A percentile compares a stretch with the other conserved stretches of the same genome.
phyloP scores from a whole-genome alignment of 257 asterid species.

The Fraxinus cuspidata region DNA sequence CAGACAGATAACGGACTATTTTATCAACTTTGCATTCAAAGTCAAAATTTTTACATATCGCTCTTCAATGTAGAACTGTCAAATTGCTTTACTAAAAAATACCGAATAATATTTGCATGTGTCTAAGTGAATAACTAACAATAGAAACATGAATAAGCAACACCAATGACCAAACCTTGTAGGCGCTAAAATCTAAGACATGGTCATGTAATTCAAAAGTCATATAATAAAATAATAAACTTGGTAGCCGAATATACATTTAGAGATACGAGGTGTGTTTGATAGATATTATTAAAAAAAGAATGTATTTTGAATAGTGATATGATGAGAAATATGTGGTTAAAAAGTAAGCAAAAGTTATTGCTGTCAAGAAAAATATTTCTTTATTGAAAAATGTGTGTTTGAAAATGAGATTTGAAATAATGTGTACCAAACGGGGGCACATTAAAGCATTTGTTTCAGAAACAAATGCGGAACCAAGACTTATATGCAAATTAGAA shows the following conservation, averaged over 20 bases:
- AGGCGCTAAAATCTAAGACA: slow-evolving; percentile 7
- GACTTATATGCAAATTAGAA: neutral
- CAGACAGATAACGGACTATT: no score
- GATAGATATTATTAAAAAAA: no score
- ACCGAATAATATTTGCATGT: neutral
- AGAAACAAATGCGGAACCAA: slow-evolving; percentile 21
- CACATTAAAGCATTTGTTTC: slow-evolving; percentile 4
- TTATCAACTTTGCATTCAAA: neutral
- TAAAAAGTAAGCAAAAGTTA: no score
- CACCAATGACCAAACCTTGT: neutral
- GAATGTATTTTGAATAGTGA: no score
- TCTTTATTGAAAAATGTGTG: no score
- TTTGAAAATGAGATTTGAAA: no score
- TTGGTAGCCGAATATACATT: slow-evolving; percentile 17
- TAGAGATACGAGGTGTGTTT: no score
- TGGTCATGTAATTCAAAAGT: neutral
- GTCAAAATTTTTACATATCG: neutral
- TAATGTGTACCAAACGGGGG: no score
- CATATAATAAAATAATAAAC: slow-evolving; percentile 16
- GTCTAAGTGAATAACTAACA: neutral
- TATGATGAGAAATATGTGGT: no score
- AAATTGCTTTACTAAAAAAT: neutral
- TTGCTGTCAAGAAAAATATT: no score
- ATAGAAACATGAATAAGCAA: neutral
- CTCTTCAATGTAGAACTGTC: neutral